These are phyloP conservation scores for Ceratocystis ficicola DNA, from an alignment of 2,329 filamentous ascomycete species.

Conservation along the genomic window DNA sequence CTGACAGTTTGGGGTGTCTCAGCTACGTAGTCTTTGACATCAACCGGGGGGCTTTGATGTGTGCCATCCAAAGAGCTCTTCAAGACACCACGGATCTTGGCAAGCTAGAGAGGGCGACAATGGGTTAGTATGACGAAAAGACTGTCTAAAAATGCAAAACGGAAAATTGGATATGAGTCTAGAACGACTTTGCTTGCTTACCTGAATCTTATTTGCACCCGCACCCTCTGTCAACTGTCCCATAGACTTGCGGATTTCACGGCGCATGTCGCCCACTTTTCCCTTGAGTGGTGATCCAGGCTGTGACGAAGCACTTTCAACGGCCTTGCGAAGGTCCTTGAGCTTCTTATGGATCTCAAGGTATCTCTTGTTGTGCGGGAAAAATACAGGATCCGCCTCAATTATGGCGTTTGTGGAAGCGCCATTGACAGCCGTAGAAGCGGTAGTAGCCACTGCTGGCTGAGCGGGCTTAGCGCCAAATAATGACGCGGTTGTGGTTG, in stretches of 20 bases:
- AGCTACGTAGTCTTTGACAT: constrained; percentile 43
- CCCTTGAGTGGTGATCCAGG: constrained; percentile 43
- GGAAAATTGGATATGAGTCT: neutral
- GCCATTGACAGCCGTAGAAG: constrained; percentile 5
- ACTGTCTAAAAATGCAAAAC: neutral
- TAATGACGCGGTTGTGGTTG: neutral
- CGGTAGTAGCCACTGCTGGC: neutral
- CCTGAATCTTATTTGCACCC: constrained; percentile 39
- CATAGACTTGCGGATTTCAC: constrained; percentile 57
- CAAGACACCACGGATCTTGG: constrained; percentile 42
- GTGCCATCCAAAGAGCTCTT: constrained; percentile 33
- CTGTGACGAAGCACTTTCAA: constrained; percentile 44
- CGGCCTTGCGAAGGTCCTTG: constrained; percentile 52
- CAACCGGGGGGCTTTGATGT: constrained; percentile 38
- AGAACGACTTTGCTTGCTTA: constrained; percentile 1
- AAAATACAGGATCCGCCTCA: constrained; percentile 20
- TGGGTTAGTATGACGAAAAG: constrained; percentile 18
- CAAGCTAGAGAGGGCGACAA: constrained; percentile 6
- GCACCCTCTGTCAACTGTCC: constrained; percentile 60
- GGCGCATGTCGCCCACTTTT: constrained; percentile 57
- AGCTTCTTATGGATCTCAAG: constrained; percentile 53
- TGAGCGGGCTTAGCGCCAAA: constrained; percentile 4
- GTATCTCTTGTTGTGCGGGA: constrained; percentile 34
- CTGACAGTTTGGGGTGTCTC: constrained; percentile 37
- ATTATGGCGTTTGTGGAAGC: constrained; percentile 10